phyloP scores from a whole-genome alignment of 2,329 filamentous ascomycete species.

The Capronia americana region DNA sequence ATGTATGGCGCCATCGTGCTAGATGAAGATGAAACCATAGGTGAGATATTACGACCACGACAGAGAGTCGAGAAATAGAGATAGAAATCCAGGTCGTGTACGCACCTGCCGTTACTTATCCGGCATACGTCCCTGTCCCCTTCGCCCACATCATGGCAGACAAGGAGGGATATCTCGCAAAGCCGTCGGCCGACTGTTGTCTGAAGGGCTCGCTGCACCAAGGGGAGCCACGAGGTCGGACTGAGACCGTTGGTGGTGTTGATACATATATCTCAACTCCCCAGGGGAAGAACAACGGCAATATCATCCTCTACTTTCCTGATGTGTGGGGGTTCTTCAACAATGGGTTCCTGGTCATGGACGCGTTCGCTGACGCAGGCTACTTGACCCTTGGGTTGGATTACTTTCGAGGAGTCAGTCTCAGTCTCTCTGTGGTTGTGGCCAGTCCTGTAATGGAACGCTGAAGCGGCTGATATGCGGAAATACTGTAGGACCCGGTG shows the following conservation, averaged over 20 bases:
- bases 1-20: not conserved
- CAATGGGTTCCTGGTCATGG: constrained; percentile 55
- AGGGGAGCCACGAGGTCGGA: constrained; percentile 48
- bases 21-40: not conserved
- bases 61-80: not conserved
- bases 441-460: not conserved
- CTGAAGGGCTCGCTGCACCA: constrained; percentile 49
- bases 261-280: constrained; percentile 50
- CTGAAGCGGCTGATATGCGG: not conserved
- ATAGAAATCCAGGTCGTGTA: not conserved
- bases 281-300: constrained; percentile 46
- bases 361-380: constrained; percentile 54
- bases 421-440: not conserved
- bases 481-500: constrained; percentile 49
- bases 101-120: not conserved
- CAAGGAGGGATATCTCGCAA: constrained; percentile 29
- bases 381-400: constrained; percentile 54
- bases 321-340: constrained; percentile 55
- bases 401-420: constrained; percentile 53
- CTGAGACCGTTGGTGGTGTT: constrained; percentile 45
- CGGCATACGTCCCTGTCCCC: not conserved
- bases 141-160: constrained; percentile 17
- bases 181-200: constrained; percentile 45
- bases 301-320: constrained; percentile 55
- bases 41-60: not conserved